phyloP scores from a whole-genome alignment of 2,329 filamentous ascomycete genomes.

The Aschersonia sp. region DNA sequence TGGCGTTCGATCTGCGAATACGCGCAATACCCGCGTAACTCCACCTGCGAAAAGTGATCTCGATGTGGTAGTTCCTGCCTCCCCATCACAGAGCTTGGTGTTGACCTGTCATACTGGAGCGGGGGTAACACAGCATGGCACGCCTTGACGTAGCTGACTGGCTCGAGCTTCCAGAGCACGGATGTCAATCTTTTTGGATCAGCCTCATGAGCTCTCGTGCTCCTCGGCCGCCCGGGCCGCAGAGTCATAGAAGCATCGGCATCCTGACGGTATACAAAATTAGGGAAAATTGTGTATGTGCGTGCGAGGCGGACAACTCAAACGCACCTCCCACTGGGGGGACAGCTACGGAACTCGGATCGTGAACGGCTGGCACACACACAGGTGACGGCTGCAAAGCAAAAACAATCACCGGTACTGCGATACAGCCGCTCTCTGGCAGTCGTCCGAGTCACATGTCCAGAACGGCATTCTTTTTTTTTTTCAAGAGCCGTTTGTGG shows the following conservation, averaged over 20 bases:
- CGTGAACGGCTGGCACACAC: constrained; percentile 19
- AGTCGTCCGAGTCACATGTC: constrained; percentile 17
- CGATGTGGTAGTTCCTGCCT: constrained; percentile 28
- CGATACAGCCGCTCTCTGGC: constrained; percentile 18
- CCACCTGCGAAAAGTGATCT: constrained; percentile 26
- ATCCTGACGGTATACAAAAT: neutral
- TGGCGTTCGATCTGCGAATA: constrained; percentile 24
- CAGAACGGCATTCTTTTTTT: constrained; percentile 16
- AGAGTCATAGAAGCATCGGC: neutral
- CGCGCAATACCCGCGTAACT: constrained; percentile 24
- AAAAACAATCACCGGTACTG: constrained; percentile 18
- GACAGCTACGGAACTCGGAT: constrained; percentile 17
- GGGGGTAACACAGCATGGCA: constrained; percentile 18
- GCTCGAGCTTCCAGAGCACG: constrained; percentile 16
- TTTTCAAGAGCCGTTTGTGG: too few species aligned
- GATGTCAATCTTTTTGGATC: constrained; percentile 20
- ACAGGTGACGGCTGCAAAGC: constrained; percentile 24
- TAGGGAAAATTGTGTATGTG: neutral
- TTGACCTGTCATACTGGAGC: constrained; percentile 19
- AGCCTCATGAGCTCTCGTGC: constrained; percentile 20
- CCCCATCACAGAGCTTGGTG: constrained; percentile 23
- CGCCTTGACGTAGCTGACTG: constrained; percentile 17
- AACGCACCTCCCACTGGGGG: constrained; percentile 18
- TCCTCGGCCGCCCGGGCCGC: constrained; percentile 16
- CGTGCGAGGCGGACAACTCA: neutral